Conservation (phyloP, 2,329 filamentous ascomycete genomes). For the Teratosphaeria pseudoeucalypti region DNA sequence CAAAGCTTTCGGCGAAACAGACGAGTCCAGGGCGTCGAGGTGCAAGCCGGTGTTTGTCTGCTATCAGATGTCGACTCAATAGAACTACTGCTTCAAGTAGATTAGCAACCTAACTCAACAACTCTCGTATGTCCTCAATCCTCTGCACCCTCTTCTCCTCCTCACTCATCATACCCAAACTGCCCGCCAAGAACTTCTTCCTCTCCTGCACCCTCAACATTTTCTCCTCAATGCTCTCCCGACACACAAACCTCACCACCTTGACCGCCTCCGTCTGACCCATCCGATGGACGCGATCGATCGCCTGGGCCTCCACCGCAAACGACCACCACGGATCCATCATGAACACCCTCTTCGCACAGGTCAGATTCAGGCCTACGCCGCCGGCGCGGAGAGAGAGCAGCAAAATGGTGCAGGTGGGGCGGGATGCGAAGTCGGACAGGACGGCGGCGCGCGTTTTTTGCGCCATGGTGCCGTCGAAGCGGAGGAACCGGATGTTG, state of each 20-base stretch:
- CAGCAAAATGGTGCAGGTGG: conserved; percentile 62
- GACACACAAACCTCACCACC: conserved; percentile 80
- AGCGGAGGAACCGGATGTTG: conserved; percentile 69
- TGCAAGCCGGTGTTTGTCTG: no score
- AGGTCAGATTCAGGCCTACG: conserved; percentile 85
- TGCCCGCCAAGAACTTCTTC: conserved; percentile 95
- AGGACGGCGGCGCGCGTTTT: conserved; percentile 73
- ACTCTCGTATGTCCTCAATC: conserved; percentile 87
- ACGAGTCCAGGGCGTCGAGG: no score
- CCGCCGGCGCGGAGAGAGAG: conserved; percentile 82
- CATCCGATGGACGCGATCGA: conserved; percentile 95
- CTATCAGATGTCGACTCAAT: no score
- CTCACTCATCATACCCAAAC: conserved; percentile 85
- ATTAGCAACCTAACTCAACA: conserved; percentile 52
- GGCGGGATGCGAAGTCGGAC: conserved; percentile 50
- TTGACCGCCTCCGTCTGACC: conserved; percentile 79
- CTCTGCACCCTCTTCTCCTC: conserved; percentile 84
- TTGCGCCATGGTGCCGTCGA: conserved; percentile 85
- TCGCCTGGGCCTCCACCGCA: conserved; percentile 90
- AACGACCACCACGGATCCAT: conserved; percentile 99
- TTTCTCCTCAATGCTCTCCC: conserved; percentile 83
- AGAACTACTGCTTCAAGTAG: no score
- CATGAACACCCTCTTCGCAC: conserved; percentile 85
- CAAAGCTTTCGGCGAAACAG: no score
- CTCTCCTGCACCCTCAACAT: conserved; percentile 90